Evolutionary conservation across 2,329 filamentous ascomycete genomes (phyloP).

Genomic region (Monosporascus sp.): DNA sequence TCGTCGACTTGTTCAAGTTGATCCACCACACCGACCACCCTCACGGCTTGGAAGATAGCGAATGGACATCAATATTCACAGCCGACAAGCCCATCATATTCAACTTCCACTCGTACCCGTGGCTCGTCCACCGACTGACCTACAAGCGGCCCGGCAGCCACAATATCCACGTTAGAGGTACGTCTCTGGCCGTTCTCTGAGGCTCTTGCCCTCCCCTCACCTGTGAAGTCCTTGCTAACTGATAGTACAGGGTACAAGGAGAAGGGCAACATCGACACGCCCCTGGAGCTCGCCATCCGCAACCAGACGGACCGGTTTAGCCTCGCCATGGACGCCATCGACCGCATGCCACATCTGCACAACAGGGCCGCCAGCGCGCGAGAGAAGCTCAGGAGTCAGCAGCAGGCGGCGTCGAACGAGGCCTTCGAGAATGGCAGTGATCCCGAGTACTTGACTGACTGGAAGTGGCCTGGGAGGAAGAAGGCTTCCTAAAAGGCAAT

Average conservation of each 20-base stretch:
- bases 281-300: constrained; percentile 70
- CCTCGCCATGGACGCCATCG: constrained; percentile 70
- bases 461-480: constrained; percentile 53
- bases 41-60: constrained; percentile 61
- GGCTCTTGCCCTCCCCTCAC: neutral
- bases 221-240: neutral
- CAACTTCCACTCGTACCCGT: constrained; percentile 82
- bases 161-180: constrained; percentile 63
- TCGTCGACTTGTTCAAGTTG: constrained; percentile 75
- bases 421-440: constrained; percentile 69
- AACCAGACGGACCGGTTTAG: constrained; percentile 75
- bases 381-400: constrained; percentile 58
- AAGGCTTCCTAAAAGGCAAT: too few relatives aligned
- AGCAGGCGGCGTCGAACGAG: constrained; percentile 57
- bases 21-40: constrained; percentile 66
- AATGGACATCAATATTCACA: constrained; percentile 68
- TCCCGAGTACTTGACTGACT: constrained; percentile 58
- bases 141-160: constrained; percentile 66
- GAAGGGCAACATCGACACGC: constrained; percentile 81
- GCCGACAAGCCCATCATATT: constrained; percentile 68
- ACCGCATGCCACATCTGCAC: constrained; percentile 55
- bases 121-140: constrained; percentile 70
- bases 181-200: constrained; percentile 13
- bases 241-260: constrained; percentile 56
- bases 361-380: constrained; percentile 59